Percentiles rank a stretch among this genome's conserved stretches.
Conservation (phyloP, 139 green algal species). For the Coelastrella sp. region DNA sequence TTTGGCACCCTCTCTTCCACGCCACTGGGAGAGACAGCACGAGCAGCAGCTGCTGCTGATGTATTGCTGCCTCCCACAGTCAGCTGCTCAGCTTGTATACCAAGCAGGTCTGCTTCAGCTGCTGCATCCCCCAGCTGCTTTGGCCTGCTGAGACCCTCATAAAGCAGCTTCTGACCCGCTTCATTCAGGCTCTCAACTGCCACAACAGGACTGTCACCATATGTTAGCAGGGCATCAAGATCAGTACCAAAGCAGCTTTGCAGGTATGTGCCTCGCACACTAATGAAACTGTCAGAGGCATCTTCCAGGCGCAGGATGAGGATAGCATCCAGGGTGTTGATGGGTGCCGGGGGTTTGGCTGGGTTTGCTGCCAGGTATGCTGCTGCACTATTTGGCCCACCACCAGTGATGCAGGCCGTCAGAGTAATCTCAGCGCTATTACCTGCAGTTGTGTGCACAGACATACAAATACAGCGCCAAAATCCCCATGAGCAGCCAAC, state of each 20-base stretch:
- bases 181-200: constrained; percentile 9
- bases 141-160: background rate
- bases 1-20: constrained; percentile 34
- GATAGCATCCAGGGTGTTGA: constrained; percentile 68
- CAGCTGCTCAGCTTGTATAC: background rate
- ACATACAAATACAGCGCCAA: too few relatives aligned
- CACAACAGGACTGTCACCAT: background rate
- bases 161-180: constrained; percentile 7
- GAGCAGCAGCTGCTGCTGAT: constrained; percentile 1
- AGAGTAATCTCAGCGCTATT: constrained; percentile 8
- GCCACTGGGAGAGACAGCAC: background rate
- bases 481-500: too few relatives aligned
- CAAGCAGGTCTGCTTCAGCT: constrained; percentile 7
- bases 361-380: constrained; percentile 20
- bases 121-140: background rate
- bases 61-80: background rate
- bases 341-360: background rate
- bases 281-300: constrained; percentile 80
- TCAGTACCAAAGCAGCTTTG: constrained; percentile 64
- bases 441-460: background rate
- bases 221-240: constrained; percentile 14
- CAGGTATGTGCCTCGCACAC: constrained; percentile 58
- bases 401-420: constrained; percentile 47
- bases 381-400: constrained; percentile 36
- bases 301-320: constrained; percentile 75